Base-by-base conservation (phyloP, 306 rosid genomes). In the Carpinus viminea region DNA sequence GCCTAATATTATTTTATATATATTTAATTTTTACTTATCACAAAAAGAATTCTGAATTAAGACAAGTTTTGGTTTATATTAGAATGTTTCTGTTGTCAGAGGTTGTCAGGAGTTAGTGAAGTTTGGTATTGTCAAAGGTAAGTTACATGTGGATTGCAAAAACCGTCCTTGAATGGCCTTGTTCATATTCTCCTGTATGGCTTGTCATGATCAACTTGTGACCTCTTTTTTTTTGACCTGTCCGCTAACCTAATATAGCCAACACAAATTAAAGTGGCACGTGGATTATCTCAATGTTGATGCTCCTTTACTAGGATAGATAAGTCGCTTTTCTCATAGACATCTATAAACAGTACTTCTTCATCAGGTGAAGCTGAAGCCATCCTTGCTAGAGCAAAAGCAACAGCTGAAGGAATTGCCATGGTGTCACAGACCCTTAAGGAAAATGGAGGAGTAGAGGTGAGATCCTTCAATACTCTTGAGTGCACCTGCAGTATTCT, bases 281-380 rank as follows among this genome's bases (percentile, higher is more conserved):
- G 53, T 68, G 41, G 78, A 20, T 62, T 47, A 72, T 62, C 62
- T 70, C 79, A 24, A 65, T 24, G 70, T 74, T 68, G 82, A 70
- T 78, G 54, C 75, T 86, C 74, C 81, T 28, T 70, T 73, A 4
- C 53, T 53, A 13, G 15, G 70, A 48, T 50, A 73, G 68, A 36
- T 68, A 7, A 55, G 6, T 43, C 13, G 31, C 51, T 48, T 78
- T 69, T 74, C 21, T 56, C 3, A 36, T 51, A 75, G 83, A 76
- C 75, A 75, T 79, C 59, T 81, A 34, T 53, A 38, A 64, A 28
- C 68, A 28, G 12, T 51, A 21, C 16, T 77, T 70, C 74, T 77
- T 82, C 68, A 72, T 65, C 89, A 95, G 99, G 99, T 81, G 99
- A 95, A 86, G 98, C 98, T 28, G 94, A 94, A 79, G 97, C 98